Evolutionary conservation across 768 basidiomycete species (phyloP).

Genomic region (Cubamyces sp.): DNA sequence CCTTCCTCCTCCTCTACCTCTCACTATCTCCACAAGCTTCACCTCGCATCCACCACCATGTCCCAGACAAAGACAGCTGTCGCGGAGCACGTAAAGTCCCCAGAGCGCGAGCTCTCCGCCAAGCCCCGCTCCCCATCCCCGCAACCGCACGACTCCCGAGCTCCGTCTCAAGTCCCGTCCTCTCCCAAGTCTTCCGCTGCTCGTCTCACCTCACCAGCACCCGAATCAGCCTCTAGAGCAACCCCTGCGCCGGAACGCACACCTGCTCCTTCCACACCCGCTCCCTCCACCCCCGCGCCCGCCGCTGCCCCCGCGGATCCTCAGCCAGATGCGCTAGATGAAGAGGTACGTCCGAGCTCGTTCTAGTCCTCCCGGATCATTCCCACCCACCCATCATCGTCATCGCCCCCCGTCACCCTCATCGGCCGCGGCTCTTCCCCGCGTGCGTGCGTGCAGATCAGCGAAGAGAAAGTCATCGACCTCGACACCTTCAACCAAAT

Average conservation of each 20-base stretch:
- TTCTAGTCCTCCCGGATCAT: background rate
- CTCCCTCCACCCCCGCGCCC: background rate
- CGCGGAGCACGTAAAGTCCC: slow-evolving; percentile 12
- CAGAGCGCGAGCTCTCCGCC: slow-evolving; percentile 24
- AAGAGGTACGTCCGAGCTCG: slow-evolving; percentile 3
- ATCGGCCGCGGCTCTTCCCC: background rate
- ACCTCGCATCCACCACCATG: slow-evolving; percentile 5
- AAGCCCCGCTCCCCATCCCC: slow-evolving; percentile 22
- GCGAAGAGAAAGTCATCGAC: slow-evolving; percentile 57
- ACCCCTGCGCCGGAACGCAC: slow-evolving; percentile 6
- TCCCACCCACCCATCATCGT: too few species aligned
- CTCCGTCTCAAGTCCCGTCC: slow-evolving; percentile 18
- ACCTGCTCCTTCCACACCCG: background rate
- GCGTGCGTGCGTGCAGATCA: slow-evolving; percentile 24
- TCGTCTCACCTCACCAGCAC: slow-evolving; percentile 19
- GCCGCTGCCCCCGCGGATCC: slow-evolving; percentile 6
- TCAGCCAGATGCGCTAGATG: slow-evolving; percentile 11
- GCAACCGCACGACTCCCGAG: slow-evolving; percentile 6
- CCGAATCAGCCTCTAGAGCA: slow-evolving; percentile 8
- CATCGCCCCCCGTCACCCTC: too few species aligned
- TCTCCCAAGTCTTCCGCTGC: slow-evolving; percentile 15
- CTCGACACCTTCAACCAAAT: slow-evolving; percentile 85
- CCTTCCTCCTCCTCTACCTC: background rate
- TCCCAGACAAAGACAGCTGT: slow-evolving; percentile 18
- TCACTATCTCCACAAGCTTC: background rate